phyloP scores from a whole-genome alignment of 2,329 filamentous ascomycete genomes.

The Sarocladium brachiariae region DNA sequence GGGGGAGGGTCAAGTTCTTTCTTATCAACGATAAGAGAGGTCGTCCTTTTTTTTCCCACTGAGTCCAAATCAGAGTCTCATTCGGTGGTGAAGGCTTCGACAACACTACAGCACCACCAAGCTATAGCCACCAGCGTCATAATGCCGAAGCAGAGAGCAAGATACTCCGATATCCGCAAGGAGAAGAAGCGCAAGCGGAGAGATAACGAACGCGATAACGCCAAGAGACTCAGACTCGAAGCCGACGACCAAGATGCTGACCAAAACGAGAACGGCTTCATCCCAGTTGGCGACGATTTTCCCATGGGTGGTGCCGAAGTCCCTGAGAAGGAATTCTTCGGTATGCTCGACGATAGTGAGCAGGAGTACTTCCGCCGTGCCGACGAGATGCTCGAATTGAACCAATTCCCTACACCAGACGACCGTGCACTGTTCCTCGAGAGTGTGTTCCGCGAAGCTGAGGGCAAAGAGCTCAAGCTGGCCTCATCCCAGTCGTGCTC shows the following conservation, averaged over 20 bases:
- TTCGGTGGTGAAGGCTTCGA: not conserved
- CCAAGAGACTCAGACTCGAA: conserved; percentile 20
- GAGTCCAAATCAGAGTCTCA: not conserved
- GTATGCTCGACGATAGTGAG: conserved; percentile 85
- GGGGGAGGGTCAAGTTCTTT: too few species aligned
- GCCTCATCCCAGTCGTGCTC: conserved; percentile 95
- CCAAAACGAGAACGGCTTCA: conserved; percentile 17
- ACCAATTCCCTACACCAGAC: conserved; percentile 75
- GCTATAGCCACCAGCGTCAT: conserved; percentile 10
- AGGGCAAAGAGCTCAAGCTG: conserved; percentile 91
- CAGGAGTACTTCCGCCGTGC: conserved; percentile 92
- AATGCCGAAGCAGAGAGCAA: conserved; percentile 39
- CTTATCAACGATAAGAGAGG: too few species aligned
- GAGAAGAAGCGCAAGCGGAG: conserved; percentile 34
- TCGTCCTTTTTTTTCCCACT: too few species aligned
- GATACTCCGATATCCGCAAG: conserved; percentile 31
- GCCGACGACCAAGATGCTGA: conserved; percentile 14
- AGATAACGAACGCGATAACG: conserved; percentile 20
- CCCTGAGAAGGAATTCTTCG: conserved; percentile 73
- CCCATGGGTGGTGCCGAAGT: conserved; percentile 15
- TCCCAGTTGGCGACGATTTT: conserved; percentile 16
- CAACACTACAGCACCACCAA: not conserved
- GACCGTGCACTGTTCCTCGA: conserved; percentile 66
- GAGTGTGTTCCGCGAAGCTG: conserved; percentile 79
- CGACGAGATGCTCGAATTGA: conserved; percentile 82